These are phyloP conservation scores for Chrysanthemum makinoi DNA, from an alignment of 129 eudicot genomes.

Conservation along the genomic window DNA sequence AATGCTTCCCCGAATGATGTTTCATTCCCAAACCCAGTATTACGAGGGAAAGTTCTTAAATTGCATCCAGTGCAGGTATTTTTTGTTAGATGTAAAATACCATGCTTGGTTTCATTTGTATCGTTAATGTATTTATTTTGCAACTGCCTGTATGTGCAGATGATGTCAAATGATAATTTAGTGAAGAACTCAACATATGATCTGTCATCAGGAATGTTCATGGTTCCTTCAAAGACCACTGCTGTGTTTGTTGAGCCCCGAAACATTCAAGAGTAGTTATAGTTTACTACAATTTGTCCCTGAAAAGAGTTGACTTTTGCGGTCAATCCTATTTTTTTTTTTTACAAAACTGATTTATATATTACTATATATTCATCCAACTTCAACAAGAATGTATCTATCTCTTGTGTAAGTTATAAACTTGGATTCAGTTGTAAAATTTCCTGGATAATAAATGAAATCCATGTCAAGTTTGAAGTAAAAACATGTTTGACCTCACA, in stretches of 20 bases:
- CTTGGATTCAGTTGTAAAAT: background rate
- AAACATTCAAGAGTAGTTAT: slow-evolving; percentile 8
- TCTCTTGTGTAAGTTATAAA: background rate
- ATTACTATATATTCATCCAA: background rate
- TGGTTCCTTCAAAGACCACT: slow-evolving; percentile 71
- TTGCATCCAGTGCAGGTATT: slow-evolving; percentile 86
- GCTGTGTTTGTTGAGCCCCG: slow-evolving; percentile 81
- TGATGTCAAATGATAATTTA: slow-evolving; percentile 55
- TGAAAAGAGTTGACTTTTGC: slow-evolving; percentile 19
- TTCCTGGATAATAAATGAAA: background rate
- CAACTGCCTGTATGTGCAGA: slow-evolving; percentile 37
- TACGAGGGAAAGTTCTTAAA: slow-evolving; percentile 45
- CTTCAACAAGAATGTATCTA: slow-evolving; percentile 19
- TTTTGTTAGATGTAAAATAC: slow-evolving; percentile 1
- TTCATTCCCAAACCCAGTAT: slow-evolving; percentile 49
- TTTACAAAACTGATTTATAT: background rate
- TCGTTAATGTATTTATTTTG: background rate
- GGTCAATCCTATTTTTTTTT: slow-evolving; percentile 16
- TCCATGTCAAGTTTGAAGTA: background rate
- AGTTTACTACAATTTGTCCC: background rate
- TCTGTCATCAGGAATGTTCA: slow-evolving; percentile 59
- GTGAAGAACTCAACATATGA: slow-evolving; percentile 73
- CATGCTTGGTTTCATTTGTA: slow-evolving; percentile 7
- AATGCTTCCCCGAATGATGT: slow-evolving; percentile 64
- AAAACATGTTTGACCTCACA: slow-evolving; percentile 8